Base-by-base conservation (phyloP, 202 grass and related monocot species). In the Eragrostis tef region DNA sequence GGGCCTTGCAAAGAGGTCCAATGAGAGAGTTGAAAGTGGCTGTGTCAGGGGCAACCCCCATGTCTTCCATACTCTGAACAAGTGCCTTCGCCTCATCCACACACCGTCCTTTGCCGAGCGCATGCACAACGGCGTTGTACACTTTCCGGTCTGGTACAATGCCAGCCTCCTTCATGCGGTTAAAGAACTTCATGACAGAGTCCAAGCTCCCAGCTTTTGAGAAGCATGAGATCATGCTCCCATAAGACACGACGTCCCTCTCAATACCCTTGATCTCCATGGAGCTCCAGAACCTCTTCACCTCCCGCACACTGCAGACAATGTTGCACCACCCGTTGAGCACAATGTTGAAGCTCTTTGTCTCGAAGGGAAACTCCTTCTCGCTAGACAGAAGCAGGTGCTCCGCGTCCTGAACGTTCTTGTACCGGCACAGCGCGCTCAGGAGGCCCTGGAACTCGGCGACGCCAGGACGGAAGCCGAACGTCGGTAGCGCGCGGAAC, bases 281-380 rank as follows among this genome's bases (percentile, higher is more conserved):
- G 17, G 67, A 20, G 15, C 41, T 83, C 91, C 94, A 97, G 82
- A 97, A 97, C 83, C 87, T 85, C 87, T 90, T 94, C 1, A 85
- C 83, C 84, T 92, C 91, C 8, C 87, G 72, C 36, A 88, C 26
- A 26, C 84, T 90, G 77, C 90, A 76, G 64, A 90, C 31, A 41
- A 88, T 64, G 71, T 88, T 92, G 78, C 91, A 90, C 91, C 91
- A 97, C 22, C 94, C 91, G 1, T 90, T 97, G 63, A 97, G 89
- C 16, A 94, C 89, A 36, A 97, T 94, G 83, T 94, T 97, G 29
- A 94, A 97, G 74, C 94, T 94, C 83, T 94, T 94, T 71, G 87
- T 94, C 74, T 94, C 83, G 25, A 94, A 92, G 9, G 87, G 89
- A 71, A 92, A 94, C 42, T 71, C 59, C 17, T 75, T 62, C 64